These are phyloP conservation scores for Centrapalus pauciflorus DNA, from an alignment of 129 eudicot genomes.

Conservation along the genomic window DNA sequence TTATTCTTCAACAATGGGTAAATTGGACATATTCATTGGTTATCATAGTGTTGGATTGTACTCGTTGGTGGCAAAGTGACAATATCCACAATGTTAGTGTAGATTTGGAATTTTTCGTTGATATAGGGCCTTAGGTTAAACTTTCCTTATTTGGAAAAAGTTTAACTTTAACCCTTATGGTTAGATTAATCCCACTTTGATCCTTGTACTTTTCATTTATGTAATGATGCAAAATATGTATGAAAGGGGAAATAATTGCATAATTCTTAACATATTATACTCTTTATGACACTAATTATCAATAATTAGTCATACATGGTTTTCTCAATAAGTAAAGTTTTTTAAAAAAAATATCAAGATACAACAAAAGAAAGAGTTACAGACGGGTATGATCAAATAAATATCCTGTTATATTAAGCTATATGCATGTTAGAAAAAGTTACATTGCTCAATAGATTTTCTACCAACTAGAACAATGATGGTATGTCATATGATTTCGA, in stretches of 20 bases:
- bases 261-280: not conserved
- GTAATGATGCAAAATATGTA: not conserved
- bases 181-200: not conserved
- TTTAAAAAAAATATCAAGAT: too few species aligned
- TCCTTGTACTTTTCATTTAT: not conserved
- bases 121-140: not conserved
- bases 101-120: not conserved
- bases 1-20: not conserved
- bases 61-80: slow-evolving; percentile 18
- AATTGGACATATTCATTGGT: slow-evolving; percentile 3
- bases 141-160: not conserved
- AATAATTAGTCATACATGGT: not conserved
- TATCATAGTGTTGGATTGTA: not conserved
- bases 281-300: not conserved
- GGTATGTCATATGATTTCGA: too few species aligned
- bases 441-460: too few species aligned
- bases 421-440: too few species aligned
- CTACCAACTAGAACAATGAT: not conserved
- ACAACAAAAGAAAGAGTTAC: too few species aligned
- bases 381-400: too few species aligned
- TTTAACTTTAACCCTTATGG: not conserved
- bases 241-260: not conserved
- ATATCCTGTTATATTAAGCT: too few species aligned
- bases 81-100: slow-evolving; percentile 12
- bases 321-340: not conserved